Evolutionary conservation across 306 rosid species (phyloP), one percentile per base, ranked within the genome.

Genomic region (Quercus dentata): DNA sequence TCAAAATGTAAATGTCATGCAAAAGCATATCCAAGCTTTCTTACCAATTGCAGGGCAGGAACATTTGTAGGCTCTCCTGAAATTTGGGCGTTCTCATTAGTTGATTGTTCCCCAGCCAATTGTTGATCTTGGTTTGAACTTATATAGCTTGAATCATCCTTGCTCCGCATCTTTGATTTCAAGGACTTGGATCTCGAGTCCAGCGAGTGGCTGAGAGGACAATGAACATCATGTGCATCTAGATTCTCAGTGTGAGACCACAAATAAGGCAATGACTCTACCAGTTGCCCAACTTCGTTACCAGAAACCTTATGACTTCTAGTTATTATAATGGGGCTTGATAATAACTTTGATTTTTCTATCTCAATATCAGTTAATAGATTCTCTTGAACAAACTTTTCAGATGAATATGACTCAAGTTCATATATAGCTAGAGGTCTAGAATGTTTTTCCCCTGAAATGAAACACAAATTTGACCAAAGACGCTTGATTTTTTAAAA

Each of bases 181-280:
- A 76, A 75, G 9, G 85, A 71, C 78, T 57, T 28, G 78, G 81
- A 76, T 74, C 77, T 84, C 59, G 91, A 88, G 85, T 89, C 93
- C 71, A 89, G 59, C 11, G 97, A 90, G 69, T 74, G 89, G 91
- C 96, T 86, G 28, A 83, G 78, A 74, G 84, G 89, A 81, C 71
- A 73, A 71, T 41, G 69, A 75, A 79, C 65, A 76, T 82, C 75
- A 41, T 55, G 68, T 51, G 71, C 75, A 76, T 65, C 76, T 79
- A 83, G 65, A 68, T 71, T 68, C 56, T 69, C 74, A 71, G 41
- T 61, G 28, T 23, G 31, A 81, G 85, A 57, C 85, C 82, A 65
- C 81, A 89, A 61, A 80, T 31, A 85, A n/a, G 98, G 97, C 85
- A 93, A 81, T 49, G 99, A 95, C 76, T 74, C 90, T 19, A 77